phyloP scores from a whole-genome alignment of 2,329 filamentous ascomycete genomes.

The Zalaria sp. region DNA sequence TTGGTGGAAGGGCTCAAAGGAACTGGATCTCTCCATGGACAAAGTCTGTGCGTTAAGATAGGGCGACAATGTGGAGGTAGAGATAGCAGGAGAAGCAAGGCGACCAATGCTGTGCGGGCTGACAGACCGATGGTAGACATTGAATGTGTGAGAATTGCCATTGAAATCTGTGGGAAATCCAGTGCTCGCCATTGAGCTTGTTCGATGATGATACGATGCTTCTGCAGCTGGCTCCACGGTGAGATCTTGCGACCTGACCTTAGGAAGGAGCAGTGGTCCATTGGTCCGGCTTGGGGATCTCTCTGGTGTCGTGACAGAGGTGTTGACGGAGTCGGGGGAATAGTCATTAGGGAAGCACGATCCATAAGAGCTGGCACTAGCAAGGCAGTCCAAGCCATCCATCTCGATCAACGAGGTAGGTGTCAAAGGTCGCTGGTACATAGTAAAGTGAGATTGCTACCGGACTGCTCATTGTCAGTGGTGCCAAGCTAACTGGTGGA shows the following conservation, averaged over 20 bases:
- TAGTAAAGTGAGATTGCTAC: slow-evolving; percentile 6
- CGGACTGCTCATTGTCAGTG: background rate
- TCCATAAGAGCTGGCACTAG: slow-evolving; percentile 16
- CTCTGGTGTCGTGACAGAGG: background rate
- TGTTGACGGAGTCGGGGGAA: background rate
- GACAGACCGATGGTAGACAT: slow-evolving; percentile 11
- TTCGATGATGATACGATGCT: slow-evolving; percentile 14
- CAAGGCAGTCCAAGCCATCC: slow-evolving; percentile 12
- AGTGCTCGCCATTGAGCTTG: slow-evolving; percentile 13
- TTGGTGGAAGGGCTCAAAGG: slow-evolving; percentile 5
- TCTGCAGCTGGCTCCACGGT: slow-evolving; percentile 13
- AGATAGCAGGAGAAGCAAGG: slow-evolving; percentile 7
- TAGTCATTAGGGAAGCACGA: slow-evolving; percentile 9
- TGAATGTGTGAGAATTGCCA: slow-evolving; percentile 8
- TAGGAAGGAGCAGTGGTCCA: slow-evolving; percentile 15
- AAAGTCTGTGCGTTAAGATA: slow-evolving; percentile 5
- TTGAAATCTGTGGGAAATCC: slow-evolving; percentile 13
- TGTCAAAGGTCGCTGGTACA: slow-evolving; percentile 32
- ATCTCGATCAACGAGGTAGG: slow-evolving; percentile 23
- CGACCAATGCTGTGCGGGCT: slow-evolving; percentile 11
- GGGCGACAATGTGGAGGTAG: slow-evolving; percentile 9
- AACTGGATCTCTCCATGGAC: background rate
- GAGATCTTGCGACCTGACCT: slow-evolving; percentile 15
- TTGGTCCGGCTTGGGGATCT: background rate
- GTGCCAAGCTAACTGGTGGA: background rate